Conservation (phyloP, 305 asterid species). For the Salvia sclarea region DNA sequence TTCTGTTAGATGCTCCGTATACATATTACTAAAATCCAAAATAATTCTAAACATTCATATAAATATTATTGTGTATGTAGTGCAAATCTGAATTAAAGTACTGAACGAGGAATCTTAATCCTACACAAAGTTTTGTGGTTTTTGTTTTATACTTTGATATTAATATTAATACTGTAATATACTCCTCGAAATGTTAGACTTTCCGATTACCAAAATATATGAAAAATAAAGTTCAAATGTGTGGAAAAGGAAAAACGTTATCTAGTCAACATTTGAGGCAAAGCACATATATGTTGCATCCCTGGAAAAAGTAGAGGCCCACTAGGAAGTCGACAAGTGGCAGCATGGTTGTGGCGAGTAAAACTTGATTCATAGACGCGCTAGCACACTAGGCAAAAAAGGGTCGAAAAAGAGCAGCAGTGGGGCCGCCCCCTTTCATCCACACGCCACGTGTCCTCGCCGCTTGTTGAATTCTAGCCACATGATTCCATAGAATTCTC, state of each 20-base stretch:
- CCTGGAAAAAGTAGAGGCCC: not conserved
- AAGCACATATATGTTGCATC: not conserved
- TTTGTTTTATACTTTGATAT: not conserved
- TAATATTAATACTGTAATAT: too few relatives aligned
- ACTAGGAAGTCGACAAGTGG: not conserved
- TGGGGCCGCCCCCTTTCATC: not conserved
- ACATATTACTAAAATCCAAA: too few relatives aligned
- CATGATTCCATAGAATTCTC: conserved; percentile 19
- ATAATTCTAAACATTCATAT: too few relatives aligned
- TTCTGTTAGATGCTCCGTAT: too few relatives aligned
- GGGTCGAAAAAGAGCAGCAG: conserved; percentile 14
- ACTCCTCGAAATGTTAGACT: too few relatives aligned
- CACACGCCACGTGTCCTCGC: conserved; percentile 20
- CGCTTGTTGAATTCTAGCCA: conserved; percentile 26
- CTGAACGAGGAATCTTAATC: too few relatives aligned
- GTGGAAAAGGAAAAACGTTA: not conserved
- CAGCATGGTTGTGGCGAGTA: not conserved
- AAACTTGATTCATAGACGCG: not conserved
- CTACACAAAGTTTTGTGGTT: too few relatives aligned
- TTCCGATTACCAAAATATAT: too few relatives aligned
- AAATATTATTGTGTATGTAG: too few relatives aligned
- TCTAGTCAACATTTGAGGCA: not conserved
- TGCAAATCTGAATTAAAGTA: too few relatives aligned
- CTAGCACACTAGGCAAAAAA: conserved; percentile 1
- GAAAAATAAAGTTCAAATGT: not conserved